phyloP scores from a whole-genome alignment of 1,284 basidiomycete genomes.

The Boletellus sp. region DNA sequence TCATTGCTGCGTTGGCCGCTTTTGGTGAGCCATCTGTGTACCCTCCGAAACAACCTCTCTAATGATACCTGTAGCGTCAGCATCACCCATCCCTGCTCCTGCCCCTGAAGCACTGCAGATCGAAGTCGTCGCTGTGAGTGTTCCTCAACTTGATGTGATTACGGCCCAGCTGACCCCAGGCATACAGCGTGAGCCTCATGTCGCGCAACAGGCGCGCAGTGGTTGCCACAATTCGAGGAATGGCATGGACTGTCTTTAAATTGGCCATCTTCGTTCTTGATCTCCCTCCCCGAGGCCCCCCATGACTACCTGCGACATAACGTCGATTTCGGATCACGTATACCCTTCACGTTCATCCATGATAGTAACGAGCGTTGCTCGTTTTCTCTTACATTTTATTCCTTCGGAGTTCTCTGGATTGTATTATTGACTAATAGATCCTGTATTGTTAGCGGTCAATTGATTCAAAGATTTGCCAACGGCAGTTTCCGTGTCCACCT shows the following conservation, averaged over 20 bases:
- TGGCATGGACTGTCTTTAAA: conserved; percentile 9
- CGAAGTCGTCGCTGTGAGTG: conserved; percentile 16
- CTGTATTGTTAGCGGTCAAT: conserved; percentile 23
- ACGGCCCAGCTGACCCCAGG: conserved; percentile 5
- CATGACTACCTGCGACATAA: conserved; percentile 1
- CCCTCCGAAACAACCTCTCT: not conserved
- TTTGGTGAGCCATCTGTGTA: conserved; percentile 18
- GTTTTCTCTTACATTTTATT: not conserved
- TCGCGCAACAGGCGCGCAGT: too few relatives aligned
- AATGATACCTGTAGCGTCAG: conserved; percentile 11
- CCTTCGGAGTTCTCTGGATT: conserved; percentile 4
- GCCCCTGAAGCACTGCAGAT: conserved; percentile 4
- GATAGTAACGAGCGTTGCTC: conserved; percentile 5
- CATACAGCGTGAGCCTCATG: conserved; percentile 19
- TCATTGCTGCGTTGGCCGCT: conserved; percentile 26
- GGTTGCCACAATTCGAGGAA: not conserved
- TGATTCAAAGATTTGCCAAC: not conserved
- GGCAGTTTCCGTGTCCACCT: not conserved
- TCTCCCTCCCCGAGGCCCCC: not conserved
- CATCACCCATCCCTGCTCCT: conserved; percentile 26
- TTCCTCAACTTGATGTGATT: not conserved
- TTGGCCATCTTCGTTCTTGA: not conserved
- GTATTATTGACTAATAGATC: conserved; percentile 26
- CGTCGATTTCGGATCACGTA: conserved; percentile 1
- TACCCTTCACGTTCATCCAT: conserved; percentile 2